These are phyloP conservation scores for Penicillium dipodomyicola DNA, from an alignment of 495 filamentous ascomycete genomes.

Conservation along the genomic window DNA sequence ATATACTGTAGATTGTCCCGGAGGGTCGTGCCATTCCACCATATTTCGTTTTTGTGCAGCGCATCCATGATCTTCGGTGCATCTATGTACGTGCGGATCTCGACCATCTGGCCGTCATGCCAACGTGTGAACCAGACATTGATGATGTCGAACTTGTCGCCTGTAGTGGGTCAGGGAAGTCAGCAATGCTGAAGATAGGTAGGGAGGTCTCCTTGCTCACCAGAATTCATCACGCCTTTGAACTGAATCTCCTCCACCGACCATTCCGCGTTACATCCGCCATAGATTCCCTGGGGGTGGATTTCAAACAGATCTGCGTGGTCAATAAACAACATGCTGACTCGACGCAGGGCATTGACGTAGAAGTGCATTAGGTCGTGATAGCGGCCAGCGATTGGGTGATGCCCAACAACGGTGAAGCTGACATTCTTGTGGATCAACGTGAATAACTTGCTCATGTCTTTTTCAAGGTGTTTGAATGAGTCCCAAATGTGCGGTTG, in stretches of 20 bases:
- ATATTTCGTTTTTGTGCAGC: conserved; percentile 37
- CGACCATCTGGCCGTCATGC: conserved; percentile 35
- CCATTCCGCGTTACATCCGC: conserved; percentile 37
- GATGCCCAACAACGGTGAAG: conserved; percentile 38
- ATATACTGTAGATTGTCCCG: conserved; percentile 35
- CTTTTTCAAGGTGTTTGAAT: conserved; percentile 39
- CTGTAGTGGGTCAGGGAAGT: conserved; percentile 15
- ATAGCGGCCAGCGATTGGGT: conserved; percentile 37
- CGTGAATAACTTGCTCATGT: conserved; percentile 37
- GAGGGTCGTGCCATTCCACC: conserved; percentile 36
- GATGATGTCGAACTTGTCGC: conserved; percentile 33
- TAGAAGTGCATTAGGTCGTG: conserved; percentile 40
- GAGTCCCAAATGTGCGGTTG: conserved; percentile 40
- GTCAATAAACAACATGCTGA: conserved; percentile 31
- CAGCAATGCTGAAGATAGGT: neutral
- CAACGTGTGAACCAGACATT: conserved; percentile 43
- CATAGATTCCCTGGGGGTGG: conserved; percentile 35
- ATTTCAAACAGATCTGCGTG: conserved; percentile 38
- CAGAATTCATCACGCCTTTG: conserved; percentile 36
- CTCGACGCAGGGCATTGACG: conserved; percentile 37
- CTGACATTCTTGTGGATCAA: conserved; percentile 37
- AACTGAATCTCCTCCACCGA: conserved; percentile 37
- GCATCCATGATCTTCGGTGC: conserved; percentile 29
- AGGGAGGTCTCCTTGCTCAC: conserved; percentile 17
- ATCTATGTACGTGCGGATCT: conserved; percentile 40